phyloP scores from a whole-genome alignment of 495 filamentous ascomycete species.

The Tricharina praecox region DNA sequence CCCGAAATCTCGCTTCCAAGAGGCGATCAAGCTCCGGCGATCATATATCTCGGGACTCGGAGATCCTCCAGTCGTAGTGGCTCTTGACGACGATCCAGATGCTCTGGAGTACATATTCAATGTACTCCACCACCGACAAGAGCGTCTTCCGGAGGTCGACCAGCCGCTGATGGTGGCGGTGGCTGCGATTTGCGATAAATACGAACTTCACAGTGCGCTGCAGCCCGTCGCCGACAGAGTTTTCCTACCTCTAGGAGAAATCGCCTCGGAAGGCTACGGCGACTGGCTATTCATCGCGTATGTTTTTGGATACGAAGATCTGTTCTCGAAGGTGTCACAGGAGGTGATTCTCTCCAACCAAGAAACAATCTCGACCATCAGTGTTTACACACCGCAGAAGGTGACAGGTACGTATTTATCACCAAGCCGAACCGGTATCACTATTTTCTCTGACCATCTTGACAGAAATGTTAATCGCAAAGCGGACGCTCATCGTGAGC shows the following conservation, averaged over 20 bases:
- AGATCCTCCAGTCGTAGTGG: not conserved
- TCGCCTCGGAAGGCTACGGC: not conserved
- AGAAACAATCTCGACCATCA: not conserved
- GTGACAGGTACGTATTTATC: not conserved
- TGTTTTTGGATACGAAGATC: slow-evolving; percentile 9
- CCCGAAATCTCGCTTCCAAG: slow-evolving; percentile 7
- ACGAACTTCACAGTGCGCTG: slow-evolving; percentile 1
- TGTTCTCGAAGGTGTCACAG: slow-evolving; percentile 8
- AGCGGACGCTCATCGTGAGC: not conserved
- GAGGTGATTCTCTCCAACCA: not conserved
- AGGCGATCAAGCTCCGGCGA: slow-evolving; percentile 8
- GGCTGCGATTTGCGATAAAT: slow-evolving; percentile 14
- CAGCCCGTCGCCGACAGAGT: not conserved
- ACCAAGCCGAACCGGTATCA: not conserved
- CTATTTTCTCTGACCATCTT: too few relatives aligned
- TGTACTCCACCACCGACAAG: slow-evolving; percentile 8
- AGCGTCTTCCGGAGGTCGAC: slow-evolving; percentile 5
- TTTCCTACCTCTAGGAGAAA: not conserved
- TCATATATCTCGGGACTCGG: not conserved
- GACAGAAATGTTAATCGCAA: not conserved
- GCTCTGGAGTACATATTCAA: slow-evolving; percentile 9
- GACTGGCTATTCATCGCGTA: slow-evolving; percentile 16
- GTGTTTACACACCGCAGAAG: not conserved
- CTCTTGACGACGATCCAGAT: slow-evolving; percentile 13
- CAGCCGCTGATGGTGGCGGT: slow-evolving; percentile 13